Evolutionary conservation across 2,329 filamentous ascomycete species (phyloP), one percentile per base, ranked within the genome.

Genomic region (Sarocladiaceae sp.): DNA sequence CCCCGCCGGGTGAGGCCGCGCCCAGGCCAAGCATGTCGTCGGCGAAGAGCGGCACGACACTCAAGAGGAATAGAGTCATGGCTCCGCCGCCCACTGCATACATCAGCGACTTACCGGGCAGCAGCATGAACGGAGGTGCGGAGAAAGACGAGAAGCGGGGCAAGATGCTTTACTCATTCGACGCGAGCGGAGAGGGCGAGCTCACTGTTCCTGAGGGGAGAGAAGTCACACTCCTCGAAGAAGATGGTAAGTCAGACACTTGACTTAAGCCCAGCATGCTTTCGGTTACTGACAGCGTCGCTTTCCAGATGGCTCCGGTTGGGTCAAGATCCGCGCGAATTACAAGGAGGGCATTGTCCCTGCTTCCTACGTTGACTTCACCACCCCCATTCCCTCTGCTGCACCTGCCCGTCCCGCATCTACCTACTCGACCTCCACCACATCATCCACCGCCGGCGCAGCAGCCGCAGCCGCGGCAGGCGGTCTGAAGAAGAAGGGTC

Each of bases 91-190:
- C 93, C 4, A 59, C 82, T 6, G 77, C 86, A 24, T 97, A 95
- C 58, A 74, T 93, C 48, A 84, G 79, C 51, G 77, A 85, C 18
- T 63, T 82, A 29, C 77, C 83, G 4, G 73, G 78, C 54, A 66
- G 66, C 57, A 50, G 67, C 13, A 58, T 66, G 1, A 74, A 75
- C 47, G 72, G 69, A 19, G 45, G 45, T 10, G 60, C 60, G 3
- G 50, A 58, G 13, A 59, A 56, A 45, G 58, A 60, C 7, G 58
- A 72, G 45, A 82, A 81, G 51, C 84, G 74, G 60, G 91, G 86
- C 39, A 94, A 83, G 64, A 95, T 97, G 90, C 55, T 96, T 1
- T 98, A 96, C 59, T 55, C 78, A 0, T 98, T 96, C 56, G 83
- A 94, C 50, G 85, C 83, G 7, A 83, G 73, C 44, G 85, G 83